phyloP scores from a whole-genome alignment of 2,329 filamentous ascomycete genomes.

The Madurella fahalii region DNA sequence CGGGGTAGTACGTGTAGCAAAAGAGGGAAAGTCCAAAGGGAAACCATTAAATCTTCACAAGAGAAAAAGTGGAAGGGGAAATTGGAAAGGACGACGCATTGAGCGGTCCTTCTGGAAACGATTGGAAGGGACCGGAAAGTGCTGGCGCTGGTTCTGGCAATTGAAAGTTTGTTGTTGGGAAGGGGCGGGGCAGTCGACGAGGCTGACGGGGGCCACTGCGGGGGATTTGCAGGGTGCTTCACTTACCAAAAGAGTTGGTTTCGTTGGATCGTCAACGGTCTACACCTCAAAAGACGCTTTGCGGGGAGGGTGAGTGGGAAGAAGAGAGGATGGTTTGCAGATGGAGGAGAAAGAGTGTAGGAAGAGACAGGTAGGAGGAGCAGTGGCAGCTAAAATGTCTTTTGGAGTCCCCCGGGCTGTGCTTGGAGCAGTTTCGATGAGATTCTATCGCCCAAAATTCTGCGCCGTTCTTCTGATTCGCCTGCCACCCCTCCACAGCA shows the following conservation, averaged over 20 bases:
- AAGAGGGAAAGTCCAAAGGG: not conserved
- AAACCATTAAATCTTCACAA: not conserved
- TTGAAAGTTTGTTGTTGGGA: not conserved
- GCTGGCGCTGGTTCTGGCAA: too few species aligned
- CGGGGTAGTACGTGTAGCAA: not conserved
- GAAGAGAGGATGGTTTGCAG: slow-evolving; percentile 16
- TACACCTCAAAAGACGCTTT: slow-evolving; percentile 15
- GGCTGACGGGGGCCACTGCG: slow-evolving; percentile 15
- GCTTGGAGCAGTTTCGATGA: slow-evolving; percentile 32
- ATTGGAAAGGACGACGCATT: not conserved
- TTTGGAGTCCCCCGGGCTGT: slow-evolving; percentile 28
- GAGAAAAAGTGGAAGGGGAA: slow-evolving; percentile 7
- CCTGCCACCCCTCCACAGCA: slow-evolving; percentile 25
- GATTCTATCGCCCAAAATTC: slow-evolving; percentile 34
- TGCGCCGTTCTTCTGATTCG: slow-evolving; percentile 27
- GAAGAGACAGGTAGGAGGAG: slow-evolving; percentile 19
- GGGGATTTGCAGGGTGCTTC: not conserved
- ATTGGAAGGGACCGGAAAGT: too few species aligned
- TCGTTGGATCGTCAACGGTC: slow-evolving; percentile 12
- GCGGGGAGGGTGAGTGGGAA: slow-evolving; percentile 3
- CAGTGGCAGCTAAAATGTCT: slow-evolving; percentile 32
- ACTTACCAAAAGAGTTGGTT: slow-evolving; percentile 22
- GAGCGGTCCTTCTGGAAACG: not conserved
- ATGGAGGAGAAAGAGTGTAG: slow-evolving; percentile 19
- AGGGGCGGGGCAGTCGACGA: slow-evolving; percentile 7